These are phyloP conservation scores for Leonotis leonurus DNA, from an alignment of 257 asterid species.

Conservation along the genomic window DNA sequence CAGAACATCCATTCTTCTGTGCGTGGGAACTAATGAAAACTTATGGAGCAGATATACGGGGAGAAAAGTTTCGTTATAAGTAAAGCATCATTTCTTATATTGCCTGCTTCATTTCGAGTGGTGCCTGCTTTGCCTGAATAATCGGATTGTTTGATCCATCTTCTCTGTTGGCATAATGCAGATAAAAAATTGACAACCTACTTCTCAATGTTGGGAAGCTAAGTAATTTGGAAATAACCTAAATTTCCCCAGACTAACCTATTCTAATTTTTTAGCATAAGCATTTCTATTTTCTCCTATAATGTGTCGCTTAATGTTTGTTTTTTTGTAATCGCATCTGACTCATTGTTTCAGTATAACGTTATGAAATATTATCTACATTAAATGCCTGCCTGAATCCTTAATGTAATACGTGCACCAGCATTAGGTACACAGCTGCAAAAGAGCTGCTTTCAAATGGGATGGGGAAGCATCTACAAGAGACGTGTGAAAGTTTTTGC, in stretches of 20 bases:
- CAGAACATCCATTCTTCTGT: not conserved
- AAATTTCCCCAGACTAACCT: not conserved
- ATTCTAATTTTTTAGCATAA: not conserved
- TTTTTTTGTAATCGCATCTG: not conserved
- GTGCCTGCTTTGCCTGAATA: not conserved
- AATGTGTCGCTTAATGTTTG: not conserved
- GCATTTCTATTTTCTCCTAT: not conserved
- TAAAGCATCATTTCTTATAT: not conserved
- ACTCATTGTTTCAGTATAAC: not conserved
- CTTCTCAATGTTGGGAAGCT: not conserved
- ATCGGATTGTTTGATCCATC: not conserved
- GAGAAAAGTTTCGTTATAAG: not conserved
- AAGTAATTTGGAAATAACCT: not conserved
- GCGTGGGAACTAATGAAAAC: not conserved
- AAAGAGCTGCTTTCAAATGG: conserved; percentile 46
- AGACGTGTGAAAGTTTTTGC: conserved; percentile 84
- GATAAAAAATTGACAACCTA: not conserved
- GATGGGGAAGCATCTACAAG: conserved; percentile 80
- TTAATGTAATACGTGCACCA: conserved; percentile 13
- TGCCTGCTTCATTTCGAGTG: not conserved
- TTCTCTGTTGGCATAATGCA: not conserved
- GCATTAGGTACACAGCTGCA: conserved; percentile 10
- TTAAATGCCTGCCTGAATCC: not conserved
- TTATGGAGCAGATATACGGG: not conserved
- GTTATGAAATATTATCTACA: not conserved